Conservation (phyloP, 2,329 filamentous ascomycete genomes). For the Tolypocladium amazonense region DNA sequence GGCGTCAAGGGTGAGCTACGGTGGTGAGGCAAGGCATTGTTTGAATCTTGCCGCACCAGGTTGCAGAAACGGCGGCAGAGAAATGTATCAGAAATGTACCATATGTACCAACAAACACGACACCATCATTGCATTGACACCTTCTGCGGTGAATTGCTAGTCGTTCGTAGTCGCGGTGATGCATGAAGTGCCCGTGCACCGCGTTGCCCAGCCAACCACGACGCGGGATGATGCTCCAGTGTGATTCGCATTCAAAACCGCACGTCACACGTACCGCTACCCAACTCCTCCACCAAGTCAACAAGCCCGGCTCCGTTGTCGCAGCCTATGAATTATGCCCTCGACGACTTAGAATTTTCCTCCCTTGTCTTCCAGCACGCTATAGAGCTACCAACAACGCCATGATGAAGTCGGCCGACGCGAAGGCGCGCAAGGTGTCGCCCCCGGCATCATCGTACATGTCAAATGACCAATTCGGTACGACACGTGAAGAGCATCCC, state of each 20-base stretch:
- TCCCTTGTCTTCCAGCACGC: background rate
- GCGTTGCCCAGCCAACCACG: slow-evolving; percentile 14
- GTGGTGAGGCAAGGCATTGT: slow-evolving; percentile 15
- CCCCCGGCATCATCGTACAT: slow-evolving; percentile 54
- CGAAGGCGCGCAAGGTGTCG: slow-evolving; percentile 41
- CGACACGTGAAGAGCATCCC: slow-evolving; percentile 1
- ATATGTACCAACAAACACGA: background rate
- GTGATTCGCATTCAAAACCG: slow-evolving; percentile 7
- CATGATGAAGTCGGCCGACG: slow-evolving; percentile 21
- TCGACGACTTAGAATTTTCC: background rate
- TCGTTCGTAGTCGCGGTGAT: background rate
- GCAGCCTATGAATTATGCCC: background rate
- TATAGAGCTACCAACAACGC: background rate
- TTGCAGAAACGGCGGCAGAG: background rate
- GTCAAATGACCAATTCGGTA: slow-evolving; percentile 58
- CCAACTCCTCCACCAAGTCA: slow-evolving; percentile 3
- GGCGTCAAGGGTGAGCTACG: slow-evolving; percentile 25
- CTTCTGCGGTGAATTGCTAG: background rate
- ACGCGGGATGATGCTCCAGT: background rate
- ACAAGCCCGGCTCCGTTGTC: background rate
- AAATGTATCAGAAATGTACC: background rate
- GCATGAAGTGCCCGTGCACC: background rate
- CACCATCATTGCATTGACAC: background rate
- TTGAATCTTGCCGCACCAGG: background rate
- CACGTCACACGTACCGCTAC: slow-evolving; percentile 1